Percentiles rank a stretch among this genome's conserved stretches.
These are phyloP conservation scores for Begonia masoniana DNA, from an alignment of 306 rosid genomes.

Conservation along the genomic window DNA sequence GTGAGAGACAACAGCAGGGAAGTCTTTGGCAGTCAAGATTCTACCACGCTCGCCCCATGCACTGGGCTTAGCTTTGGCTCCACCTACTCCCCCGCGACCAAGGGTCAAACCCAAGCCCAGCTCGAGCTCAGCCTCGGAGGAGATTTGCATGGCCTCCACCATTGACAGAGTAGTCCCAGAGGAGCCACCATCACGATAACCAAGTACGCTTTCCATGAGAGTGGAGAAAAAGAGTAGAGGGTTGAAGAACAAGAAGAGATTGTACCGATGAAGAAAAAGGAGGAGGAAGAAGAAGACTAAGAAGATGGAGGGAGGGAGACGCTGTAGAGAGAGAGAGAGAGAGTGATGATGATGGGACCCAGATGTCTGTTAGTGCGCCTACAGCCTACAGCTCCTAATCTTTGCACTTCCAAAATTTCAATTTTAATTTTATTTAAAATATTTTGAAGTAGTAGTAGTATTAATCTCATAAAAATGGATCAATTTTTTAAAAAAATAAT, in stretches of 20 bases:
- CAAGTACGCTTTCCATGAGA: slow-evolving; percentile 27
- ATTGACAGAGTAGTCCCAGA: slow-evolving; percentile 22
- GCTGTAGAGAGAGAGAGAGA: slow-evolving; percentile 12
- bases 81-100: slow-evolving; percentile 24
- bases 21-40: slow-evolving; percentile 55
- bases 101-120: slow-evolving; percentile 33
- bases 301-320: not conserved
- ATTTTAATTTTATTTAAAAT: not conserved
- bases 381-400: not conserved
- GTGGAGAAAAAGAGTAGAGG: not conserved
- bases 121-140: slow-evolving; percentile 37
- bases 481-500: no score
- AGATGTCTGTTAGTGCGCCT: slow-evolving; percentile 48
- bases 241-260: not conserved
- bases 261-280: not conserved
- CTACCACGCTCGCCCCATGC: slow-evolving; percentile 43
- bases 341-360: slow-evolving; percentile 48
- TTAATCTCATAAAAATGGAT: no score
- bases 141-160: slow-evolving; percentile 15
- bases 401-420: not conserved
- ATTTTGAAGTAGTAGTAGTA: not conserved
- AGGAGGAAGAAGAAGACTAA: not conserved
- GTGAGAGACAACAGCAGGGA: slow-evolving; percentile 21
- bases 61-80: slow-evolving; percentile 18
- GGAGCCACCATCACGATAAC: slow-evolving; percentile 22